Evolutionary conservation across 495 filamentous ascomycete species (phyloP).

Genomic region (Opeltia flavorubescens): DNA sequence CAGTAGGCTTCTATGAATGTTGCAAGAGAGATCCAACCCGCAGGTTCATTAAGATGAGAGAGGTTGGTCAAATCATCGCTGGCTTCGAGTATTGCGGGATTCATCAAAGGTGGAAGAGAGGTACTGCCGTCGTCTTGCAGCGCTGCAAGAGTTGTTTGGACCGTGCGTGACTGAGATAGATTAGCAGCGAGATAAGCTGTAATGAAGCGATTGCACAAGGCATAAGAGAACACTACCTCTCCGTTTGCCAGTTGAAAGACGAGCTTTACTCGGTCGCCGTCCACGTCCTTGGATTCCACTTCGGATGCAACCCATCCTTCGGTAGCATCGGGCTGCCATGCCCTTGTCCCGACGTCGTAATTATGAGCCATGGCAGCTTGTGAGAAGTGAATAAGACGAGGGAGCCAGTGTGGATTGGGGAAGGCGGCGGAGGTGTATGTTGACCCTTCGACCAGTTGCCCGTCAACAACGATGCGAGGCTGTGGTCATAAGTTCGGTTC

Average conservation of each 20-base stretch:
- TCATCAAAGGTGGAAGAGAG: conserved; percentile 84
- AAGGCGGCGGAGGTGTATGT: too few relatives aligned
- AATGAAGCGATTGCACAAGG: too few relatives aligned
- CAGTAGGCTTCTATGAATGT: conserved; percentile 17
- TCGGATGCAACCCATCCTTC: conserved; percentile 97
- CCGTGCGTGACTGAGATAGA: conserved; percentile 51
- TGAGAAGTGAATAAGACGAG: conserved; percentile 6
- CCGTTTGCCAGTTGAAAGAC: conserved; percentile 81
- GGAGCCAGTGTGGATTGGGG: too few relatives aligned
- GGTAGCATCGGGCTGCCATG: conserved; percentile 90
- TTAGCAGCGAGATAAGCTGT: conserved; percentile 2
- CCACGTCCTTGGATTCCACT: conserved; percentile 70
- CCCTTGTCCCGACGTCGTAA: conserved; percentile 94
- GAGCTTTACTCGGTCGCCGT: conserved; percentile 76
- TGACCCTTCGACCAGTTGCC: too few relatives aligned
- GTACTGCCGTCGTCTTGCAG: conserved; percentile 60
- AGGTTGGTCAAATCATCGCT: conserved; percentile 97
- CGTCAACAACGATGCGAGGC: not conserved
- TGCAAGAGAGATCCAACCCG: conserved; percentile 46
- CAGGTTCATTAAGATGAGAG: conserved; percentile 96
- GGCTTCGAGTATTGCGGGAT: conserved; percentile 94
- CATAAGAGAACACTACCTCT: conserved; percentile 55
- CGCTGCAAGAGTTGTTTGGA: conserved; percentile 67
- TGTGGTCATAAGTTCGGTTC: too few relatives aligned
- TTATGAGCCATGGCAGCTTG: conserved; percentile 65